phyloP scores from a whole-genome alignment of 805 yeast species.

The Hanseniaspora meyeri region DNA sequence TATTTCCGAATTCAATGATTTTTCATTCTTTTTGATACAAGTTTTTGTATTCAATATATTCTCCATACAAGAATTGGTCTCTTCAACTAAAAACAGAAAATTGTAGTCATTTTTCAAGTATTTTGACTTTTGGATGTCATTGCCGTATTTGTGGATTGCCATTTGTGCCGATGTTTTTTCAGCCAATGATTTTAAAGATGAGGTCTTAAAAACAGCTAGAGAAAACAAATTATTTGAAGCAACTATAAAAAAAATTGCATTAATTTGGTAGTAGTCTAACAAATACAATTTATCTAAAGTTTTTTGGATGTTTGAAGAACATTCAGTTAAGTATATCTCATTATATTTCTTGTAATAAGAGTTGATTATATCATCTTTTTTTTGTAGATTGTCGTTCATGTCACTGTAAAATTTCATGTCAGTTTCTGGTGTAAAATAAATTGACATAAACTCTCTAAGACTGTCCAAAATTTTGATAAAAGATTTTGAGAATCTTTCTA shows the following conservation, averaged over 20 bases:
- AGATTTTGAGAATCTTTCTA: background rate
- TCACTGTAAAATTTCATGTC: slow-evolving; percentile 6
- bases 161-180: slow-evolving; percentile 20
- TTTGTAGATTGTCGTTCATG: background rate
- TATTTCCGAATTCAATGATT: slow-evolving; percentile 23
- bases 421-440: background rate
- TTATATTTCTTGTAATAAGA: background rate
- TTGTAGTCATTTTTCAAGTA: slow-evolving; percentile 41
- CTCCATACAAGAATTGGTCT: slow-evolving; percentile 38
- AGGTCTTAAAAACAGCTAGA: background rate
- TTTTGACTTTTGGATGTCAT: slow-evolving; percentile 33
- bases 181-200: background rate
- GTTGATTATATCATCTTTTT: background rate
- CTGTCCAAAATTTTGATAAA: background rate
- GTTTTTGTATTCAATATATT: slow-evolving; percentile 49
- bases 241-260: background rate
- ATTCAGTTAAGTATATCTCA: background rate
- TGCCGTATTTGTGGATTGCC: slow-evolving; percentile 30
- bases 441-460: background rate
- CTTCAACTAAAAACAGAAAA: slow-evolving; percentile 56
- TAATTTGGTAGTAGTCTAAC: background rate
- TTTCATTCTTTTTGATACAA: slow-evolving; percentile 34
- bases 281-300: background rate
- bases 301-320: background rate
- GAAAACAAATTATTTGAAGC: background rate